Percentiles rank a stretch among this genome's conserved stretches.
Conservation (phyloP, 2,329 filamentous ascomycete species). For the Fusarium cyanostomum region DNA sequence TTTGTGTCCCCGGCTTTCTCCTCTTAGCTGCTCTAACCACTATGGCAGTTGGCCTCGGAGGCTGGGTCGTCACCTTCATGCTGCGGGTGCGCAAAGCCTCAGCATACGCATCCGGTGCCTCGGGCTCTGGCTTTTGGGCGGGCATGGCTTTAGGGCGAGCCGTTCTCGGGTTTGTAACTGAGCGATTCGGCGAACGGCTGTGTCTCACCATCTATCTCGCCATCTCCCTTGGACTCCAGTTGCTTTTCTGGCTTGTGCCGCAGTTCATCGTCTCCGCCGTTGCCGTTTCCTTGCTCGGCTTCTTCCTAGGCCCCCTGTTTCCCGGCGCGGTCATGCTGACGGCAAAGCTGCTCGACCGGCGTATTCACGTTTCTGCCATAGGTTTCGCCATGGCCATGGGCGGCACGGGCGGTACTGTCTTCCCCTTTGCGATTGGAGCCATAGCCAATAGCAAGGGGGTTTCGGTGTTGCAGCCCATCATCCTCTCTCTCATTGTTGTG, state of each 20-base stretch:
- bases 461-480: slow-evolving; percentile 59
- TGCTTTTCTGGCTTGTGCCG: slow-evolving; percentile 67
- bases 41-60: slow-evolving; percentile 68
- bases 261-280: slow-evolving; percentile 68
- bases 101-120: slow-evolving; percentile 75
- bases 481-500: slow-evolving; percentile 55
- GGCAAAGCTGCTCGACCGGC: slow-evolving; percentile 73
- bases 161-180: slow-evolving; percentile 74
- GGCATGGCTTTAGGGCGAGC: slow-evolving; percentile 76
- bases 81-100: slow-evolving; percentile 72
- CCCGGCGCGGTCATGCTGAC: slow-evolving; percentile 76
- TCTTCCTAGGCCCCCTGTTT: slow-evolving; percentile 80
- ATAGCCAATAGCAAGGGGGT: slow-evolving; percentile 64
- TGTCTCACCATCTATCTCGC: slow-evolving; percentile 69
- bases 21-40: slow-evolving; percentile 3
- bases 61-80: slow-evolving; percentile 86
- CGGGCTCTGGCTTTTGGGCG: slow-evolving; percentile 81
- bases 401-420: slow-evolving; percentile 70
- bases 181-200: slow-evolving; percentile 70
- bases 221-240: slow-evolving; percentile 67
- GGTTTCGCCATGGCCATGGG: slow-evolving; percentile 80
- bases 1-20: background rate
- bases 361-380: slow-evolving; percentile 76
- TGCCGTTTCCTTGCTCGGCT: slow-evolving; percentile 73
- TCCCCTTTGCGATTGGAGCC: slow-evolving; percentile 70